phyloP scores from a whole-genome alignment of 1,284 basidiomycete species.

The Fomitiporia mediterranea region DNA sequence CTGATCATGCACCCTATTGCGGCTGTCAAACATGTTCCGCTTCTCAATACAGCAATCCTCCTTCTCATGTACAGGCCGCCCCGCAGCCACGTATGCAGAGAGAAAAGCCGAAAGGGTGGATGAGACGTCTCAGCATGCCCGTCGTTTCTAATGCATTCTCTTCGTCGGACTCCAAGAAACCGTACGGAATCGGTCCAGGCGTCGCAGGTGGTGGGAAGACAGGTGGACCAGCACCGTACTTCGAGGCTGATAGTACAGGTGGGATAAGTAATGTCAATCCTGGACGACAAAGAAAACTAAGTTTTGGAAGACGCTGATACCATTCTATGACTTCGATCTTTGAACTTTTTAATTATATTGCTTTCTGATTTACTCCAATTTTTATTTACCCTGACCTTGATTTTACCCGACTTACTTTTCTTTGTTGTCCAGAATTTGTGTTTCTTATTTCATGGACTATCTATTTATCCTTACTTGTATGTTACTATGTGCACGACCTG shows the following conservation, averaged over 20 bases:
- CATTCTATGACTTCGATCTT: not conserved
- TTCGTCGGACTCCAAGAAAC: constrained; percentile 26
- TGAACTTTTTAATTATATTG: constrained; percentile 1
- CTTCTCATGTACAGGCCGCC: constrained; percentile 6
- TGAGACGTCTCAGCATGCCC: constrained; percentile 72
- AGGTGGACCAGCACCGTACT: constrained; percentile 29
- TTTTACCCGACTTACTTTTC: not conserved
- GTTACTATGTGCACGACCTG: no score
- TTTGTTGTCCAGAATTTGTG: not conserved
- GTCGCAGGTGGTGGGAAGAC: constrained; percentile 24
- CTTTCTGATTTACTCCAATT: not conserved
- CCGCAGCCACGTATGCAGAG: constrained; percentile 28
- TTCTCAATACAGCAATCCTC: constrained; percentile 18
- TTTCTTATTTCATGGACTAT: not conserved
- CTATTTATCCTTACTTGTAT: no score
- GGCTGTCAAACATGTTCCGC: constrained; percentile 24
- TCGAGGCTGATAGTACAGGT: constrained; percentile 33
- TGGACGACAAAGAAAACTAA: constrained; percentile 16
- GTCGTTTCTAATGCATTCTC: constrained; percentile 52
- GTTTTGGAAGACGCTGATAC: constrained; percentile 19
- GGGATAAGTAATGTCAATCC: constrained; percentile 31
- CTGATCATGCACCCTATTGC: constrained; percentile 24
- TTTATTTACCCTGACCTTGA: not conserved
- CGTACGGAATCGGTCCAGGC: constrained; percentile 6
- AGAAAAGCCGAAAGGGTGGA: constrained; percentile 68